Percentiles rank a stretch among this genome's conserved stretches.
phyloP scores from a whole-genome alignment of 2,329 filamentous ascomycete species.

The Ophiostoma tasmaniense region DNA sequence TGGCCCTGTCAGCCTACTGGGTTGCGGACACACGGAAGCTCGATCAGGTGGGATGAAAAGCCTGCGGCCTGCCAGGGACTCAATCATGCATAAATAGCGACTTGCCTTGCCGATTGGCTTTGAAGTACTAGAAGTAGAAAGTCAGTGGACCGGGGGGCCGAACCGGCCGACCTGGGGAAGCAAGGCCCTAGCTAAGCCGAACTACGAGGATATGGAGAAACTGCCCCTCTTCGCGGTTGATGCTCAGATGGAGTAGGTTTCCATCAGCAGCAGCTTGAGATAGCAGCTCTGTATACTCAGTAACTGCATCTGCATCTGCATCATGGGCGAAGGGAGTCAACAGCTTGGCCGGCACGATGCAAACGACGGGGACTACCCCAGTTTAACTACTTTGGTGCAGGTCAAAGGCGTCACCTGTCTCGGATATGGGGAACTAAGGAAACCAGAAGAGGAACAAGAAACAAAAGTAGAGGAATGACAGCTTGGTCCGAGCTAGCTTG shows the following conservation, averaged over 20 bases:
- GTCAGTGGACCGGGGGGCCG: background rate
- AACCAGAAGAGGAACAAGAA: too few relatives aligned
- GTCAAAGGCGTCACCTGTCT: background rate
- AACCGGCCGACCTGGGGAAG: background rate
- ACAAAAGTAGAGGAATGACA: background rate
- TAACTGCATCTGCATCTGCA: too few relatives aligned
- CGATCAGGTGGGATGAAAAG: background rate
- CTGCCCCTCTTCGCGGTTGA: background rate
- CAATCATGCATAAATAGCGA: background rate
- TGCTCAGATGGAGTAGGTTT: background rate
- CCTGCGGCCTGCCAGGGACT: background rate
- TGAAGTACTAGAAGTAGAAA: background rate
- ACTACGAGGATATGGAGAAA: background rate
- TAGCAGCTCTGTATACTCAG: too few relatives aligned
- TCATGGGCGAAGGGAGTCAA: background rate
- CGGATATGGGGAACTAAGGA: background rate
- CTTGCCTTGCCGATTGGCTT: background rate
- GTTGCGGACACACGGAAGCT: constrained; percentile 3
- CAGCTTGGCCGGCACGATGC: background rate
- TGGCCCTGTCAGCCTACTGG: background rate
- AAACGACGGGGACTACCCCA: background rate
- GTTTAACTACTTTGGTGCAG: background rate
- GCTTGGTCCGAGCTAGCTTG: constrained; percentile 5
- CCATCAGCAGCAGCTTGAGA: too few relatives aligned
- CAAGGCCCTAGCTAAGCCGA: background rate